These are phyloP conservation scores for Exserohilum turcica DNA, from an alignment of 2,329 filamentous ascomycete genomes.

Conservation along the genomic window DNA sequence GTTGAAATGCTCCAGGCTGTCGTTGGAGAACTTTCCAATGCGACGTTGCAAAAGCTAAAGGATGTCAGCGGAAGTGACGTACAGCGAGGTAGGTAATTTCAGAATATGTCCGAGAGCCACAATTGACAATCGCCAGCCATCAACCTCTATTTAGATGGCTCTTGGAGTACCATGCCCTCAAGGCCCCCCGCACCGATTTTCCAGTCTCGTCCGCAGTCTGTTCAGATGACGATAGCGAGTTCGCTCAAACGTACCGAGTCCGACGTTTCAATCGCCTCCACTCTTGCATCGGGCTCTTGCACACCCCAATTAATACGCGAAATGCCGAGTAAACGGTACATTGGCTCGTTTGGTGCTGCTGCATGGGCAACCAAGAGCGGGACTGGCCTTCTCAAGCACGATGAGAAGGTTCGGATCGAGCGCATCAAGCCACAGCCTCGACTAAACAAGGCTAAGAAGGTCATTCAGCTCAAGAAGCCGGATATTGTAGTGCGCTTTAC, in stretches of 20 bases:
- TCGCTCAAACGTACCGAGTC: conserved; percentile 34
- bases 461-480: conserved; percentile 67
- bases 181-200: conserved; percentile 19
- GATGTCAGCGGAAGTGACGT: conserved; percentile 59
- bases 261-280: conserved; percentile 29
- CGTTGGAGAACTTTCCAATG: conserved; percentile 58
- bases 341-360: conserved; percentile 88
- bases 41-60: conserved; percentile 56
- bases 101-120: not conserved
- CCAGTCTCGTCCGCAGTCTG: conserved; percentile 20
- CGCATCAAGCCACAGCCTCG: conserved; percentile 73
- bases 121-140: conserved; percentile 54
- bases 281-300: conserved; percentile 26
- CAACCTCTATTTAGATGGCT: conserved; percentile 68
- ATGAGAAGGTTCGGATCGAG: conserved; percentile 84
- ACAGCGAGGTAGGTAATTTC: conserved; percentile 52
- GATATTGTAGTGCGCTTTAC: conserved; percentile 94
- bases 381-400: conserved; percentile 73
- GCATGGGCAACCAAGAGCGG: conserved; percentile 93
- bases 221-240: conserved; percentile 33
- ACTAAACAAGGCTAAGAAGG: conserved; percentile 43
- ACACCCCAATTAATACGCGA: conserved; percentile 32
- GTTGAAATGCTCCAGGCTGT: conserved; percentile 61
- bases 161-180: conserved; percentile 56
- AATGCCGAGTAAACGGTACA: conserved; percentile 70